These are phyloP conservation scores for Casuarina glauca DNA, from an alignment of 306 rosid genomes.

Conservation along the genomic window DNA sequence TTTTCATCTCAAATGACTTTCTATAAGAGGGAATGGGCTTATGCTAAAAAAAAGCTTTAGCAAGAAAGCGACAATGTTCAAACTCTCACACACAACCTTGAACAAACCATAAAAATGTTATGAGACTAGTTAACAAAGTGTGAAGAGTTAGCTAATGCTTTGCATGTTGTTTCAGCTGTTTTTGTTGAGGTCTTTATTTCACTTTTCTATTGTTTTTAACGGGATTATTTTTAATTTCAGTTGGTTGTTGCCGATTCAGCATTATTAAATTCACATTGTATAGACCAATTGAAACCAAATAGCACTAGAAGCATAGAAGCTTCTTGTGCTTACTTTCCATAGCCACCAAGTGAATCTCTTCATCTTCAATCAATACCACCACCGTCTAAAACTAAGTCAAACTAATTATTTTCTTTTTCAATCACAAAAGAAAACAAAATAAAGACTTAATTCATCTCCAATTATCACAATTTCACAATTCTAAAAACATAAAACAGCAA, in stretches of 20 bases:
- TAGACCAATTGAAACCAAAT: no score
- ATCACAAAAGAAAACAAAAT: no score
- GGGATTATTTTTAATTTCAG: background rate
- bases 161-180: conserved; percentile 68
- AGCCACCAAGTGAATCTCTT: no score
- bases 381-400: no score
- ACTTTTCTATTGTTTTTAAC: background rate
- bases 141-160: conserved; percentile 68
- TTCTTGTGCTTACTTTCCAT: no score
- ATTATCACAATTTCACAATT: no score
- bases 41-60: conserved; percentile 80
- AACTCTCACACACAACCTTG: conserved; percentile 60
- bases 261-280: no score
- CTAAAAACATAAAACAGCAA: no score
- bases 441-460: no score
- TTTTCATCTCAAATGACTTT: conserved; percentile 10
- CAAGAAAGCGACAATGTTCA: conserved; percentile 72
- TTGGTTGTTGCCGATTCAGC: background rate
- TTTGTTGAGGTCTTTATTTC: conserved; percentile 68
- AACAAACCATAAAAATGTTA: conserved; percentile 60
- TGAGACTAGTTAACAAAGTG: conserved; percentile 81
- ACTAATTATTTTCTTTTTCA: no score
- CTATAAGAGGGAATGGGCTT: conserved; percentile 89
- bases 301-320: no score
- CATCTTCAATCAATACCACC: no score